Evolutionary conservation across 2,329 filamentous ascomycete genomes (phyloP).

Genomic region (Pseudogymnoascus pannorum): DNA sequence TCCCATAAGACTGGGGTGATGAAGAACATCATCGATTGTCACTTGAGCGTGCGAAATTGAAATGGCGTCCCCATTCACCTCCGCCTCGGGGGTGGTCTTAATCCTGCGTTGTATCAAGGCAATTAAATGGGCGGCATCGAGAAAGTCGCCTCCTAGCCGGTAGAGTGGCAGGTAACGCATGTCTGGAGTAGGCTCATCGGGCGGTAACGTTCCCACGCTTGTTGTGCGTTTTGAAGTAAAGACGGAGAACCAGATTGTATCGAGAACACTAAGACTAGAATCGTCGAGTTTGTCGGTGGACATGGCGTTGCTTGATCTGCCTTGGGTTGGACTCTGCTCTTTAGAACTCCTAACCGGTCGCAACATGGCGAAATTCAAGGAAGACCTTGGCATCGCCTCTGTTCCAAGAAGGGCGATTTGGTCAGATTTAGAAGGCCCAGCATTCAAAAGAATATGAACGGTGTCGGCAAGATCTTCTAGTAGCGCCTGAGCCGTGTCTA

Average conservation of each 20-base stretch:
- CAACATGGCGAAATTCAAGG: neutral
- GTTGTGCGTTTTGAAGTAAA: neutral
- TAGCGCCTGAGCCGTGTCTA: neutral
- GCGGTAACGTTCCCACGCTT: neutral
- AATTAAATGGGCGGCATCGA: neutral
- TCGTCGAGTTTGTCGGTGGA: neutral
- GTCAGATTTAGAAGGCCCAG: neutral
- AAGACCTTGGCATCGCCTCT: neutral
- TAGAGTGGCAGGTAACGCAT: neutral
- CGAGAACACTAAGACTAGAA: neutral
- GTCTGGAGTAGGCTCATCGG: neutral
- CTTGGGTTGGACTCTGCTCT: neutral
- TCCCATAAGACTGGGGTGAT: neutral
- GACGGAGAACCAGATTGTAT: neutral
- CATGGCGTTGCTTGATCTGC: neutral
- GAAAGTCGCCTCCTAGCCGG: neutral
- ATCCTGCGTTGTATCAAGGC: neutral
- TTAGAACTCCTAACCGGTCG: neutral
- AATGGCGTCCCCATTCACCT: neutral
- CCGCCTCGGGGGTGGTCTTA: neutral
- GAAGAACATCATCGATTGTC: neutral
- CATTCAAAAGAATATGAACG: neutral
- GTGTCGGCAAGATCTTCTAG: neutral
- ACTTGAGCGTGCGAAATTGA: neutral
- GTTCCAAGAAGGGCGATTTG: neutral